phyloP scores from a whole-genome alignment of 2,329 filamentous ascomycete species.

The Endoconidiophora laricicola region DNA sequence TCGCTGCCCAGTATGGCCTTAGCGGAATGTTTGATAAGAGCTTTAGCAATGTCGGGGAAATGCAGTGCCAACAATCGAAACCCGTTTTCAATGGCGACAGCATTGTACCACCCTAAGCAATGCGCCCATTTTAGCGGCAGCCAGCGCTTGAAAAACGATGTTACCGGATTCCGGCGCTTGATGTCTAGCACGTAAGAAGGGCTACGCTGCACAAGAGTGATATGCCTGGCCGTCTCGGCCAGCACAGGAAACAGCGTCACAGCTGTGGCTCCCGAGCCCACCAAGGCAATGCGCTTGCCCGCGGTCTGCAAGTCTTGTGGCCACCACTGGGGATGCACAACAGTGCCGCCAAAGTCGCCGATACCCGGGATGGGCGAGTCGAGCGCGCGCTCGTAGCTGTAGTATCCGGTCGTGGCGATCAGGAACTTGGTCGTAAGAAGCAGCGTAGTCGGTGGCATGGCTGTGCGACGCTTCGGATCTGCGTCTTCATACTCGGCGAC shows the following conservation, averaged over 20 bases:
- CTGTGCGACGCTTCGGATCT: neutral
- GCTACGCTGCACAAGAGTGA: slow-evolving; percentile 70
- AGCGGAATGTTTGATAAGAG: slow-evolving; percentile 29
- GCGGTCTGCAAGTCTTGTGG: slow-evolving; percentile 48
- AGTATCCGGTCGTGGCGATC: slow-evolving; percentile 50
- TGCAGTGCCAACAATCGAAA: slow-evolving; percentile 32
- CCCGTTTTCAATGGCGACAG: slow-evolving; percentile 29
- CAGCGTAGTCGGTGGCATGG: slow-evolving; percentile 4
- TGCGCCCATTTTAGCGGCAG: slow-evolving; percentile 32
- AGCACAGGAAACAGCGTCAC: slow-evolving; percentile 60
- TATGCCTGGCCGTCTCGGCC: slow-evolving; percentile 42
- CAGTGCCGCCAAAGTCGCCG: slow-evolving; percentile 44
- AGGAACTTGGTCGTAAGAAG: slow-evolving; percentile 34
- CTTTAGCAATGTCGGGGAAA: neutral
- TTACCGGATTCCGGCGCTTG: slow-evolving; percentile 24
- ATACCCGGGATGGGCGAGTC: slow-evolving; percentile 48
- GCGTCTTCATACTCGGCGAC: slow-evolving; percentile 18
- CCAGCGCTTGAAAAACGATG: slow-evolving; percentile 23
- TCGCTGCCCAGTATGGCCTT: slow-evolving; percentile 26
- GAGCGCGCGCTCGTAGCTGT: slow-evolving; percentile 51
- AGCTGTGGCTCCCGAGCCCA: slow-evolving; percentile 67
- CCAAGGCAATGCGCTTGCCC: slow-evolving; percentile 51
- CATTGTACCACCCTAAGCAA: slow-evolving; percentile 32
- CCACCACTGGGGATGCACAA: slow-evolving; percentile 64
- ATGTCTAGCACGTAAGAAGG: slow-evolving; percentile 52